Conservation (phyloP, 805 yeast species). For the Cyberlindnera xishuangbannaensis region DNA sequence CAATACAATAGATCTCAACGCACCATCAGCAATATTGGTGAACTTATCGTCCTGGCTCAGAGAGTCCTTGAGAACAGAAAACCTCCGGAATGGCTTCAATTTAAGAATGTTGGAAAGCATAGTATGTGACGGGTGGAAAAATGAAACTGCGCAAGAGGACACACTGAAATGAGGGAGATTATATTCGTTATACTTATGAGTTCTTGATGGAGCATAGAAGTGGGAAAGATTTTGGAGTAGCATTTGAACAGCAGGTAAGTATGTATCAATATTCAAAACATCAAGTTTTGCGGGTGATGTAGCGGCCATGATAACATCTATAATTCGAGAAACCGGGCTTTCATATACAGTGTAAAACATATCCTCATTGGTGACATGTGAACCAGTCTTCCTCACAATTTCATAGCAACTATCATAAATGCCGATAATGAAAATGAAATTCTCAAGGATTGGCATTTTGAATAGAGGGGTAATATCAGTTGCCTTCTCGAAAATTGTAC, state of each 20-base stretch:
- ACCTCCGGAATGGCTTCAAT: neutral
- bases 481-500: slow-evolving; percentile 24
- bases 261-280: neutral
- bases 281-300: slow-evolving; percentile 9
- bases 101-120: slow-evolving; percentile 36
- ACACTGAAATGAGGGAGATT: slow-evolving; percentile 34
- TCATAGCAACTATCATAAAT: slow-evolving; percentile 56
- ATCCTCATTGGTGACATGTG: slow-evolving; percentile 59
- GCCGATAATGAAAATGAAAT: slow-evolving; percentile 27
- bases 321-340: slow-evolving; percentile 40
- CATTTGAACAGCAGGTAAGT: neutral
- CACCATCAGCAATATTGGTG: slow-evolving; percentile 46
- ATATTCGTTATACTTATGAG: slow-evolving; percentile 21
- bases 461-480: slow-evolving; percentile 28
- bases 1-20: slow-evolving; percentile 55
- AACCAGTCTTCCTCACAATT: slow-evolving; percentile 55
- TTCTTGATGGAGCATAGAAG: slow-evolving; percentile 3
- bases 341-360: slow-evolving; percentile 45
- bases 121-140: slow-evolving; percentile 55
- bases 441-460: slow-evolving; percentile 25
- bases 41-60: slow-evolving; percentile 30
- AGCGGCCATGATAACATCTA: slow-evolving; percentile 36
- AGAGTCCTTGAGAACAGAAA: neutral
- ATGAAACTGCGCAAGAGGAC: slow-evolving; percentile 46
- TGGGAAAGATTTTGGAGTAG: neutral